Evolutionary conservation across 805 yeast genomes (phyloP), one percentile per base, ranked within the genome.

Genomic region (Myxozyma neglecta): DNA sequence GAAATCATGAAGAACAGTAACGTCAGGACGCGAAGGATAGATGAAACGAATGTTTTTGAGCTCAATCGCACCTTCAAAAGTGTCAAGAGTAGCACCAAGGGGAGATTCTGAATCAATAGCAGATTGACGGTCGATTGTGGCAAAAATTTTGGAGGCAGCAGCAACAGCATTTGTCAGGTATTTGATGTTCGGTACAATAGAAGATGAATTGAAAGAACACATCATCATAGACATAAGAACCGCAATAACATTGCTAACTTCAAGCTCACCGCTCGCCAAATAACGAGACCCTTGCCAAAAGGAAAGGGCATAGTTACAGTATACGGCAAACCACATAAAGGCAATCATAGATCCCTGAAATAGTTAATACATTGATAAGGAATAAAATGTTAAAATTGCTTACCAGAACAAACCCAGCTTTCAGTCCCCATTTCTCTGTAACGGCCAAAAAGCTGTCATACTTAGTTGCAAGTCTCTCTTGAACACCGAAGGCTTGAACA

Each of bases 31-130:
- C 39, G 79, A 76, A 68, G 89, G 94, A 74, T 93, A 93, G 3
- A 96, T 92, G 77, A 92, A 93, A 0, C 89, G 81, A 37, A 93
- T 96, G 69, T 92, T 87, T 70, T 88, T 89, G 70, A 93, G 87
- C 63, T 72, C 80, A 64, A 93, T 90, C 68, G 88, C 90, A 60
- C 94, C 93, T 53, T 70, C 57, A 36, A 77, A 63, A 0, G 61
- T 48, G 32, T 49, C 61, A 24, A 71, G 67, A 8, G 49, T 57
- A 49, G 56, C 61, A 4, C 77, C 78, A 13, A 46, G 18, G 8
- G 53, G 20, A 10, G 57, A 35, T 1, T 40, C 37, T 13, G 74
- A 56, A 62, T 76, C 80, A 53, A 77, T 72, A 10, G 64, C 66
- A 1, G 80, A 77, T 5, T 60, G 70, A n/a, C 80, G 73, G 60